phyloP scores from a whole-genome alignment of 2,329 filamentous ascomycete species.

The Ophiocordyceps robertsii region DNA sequence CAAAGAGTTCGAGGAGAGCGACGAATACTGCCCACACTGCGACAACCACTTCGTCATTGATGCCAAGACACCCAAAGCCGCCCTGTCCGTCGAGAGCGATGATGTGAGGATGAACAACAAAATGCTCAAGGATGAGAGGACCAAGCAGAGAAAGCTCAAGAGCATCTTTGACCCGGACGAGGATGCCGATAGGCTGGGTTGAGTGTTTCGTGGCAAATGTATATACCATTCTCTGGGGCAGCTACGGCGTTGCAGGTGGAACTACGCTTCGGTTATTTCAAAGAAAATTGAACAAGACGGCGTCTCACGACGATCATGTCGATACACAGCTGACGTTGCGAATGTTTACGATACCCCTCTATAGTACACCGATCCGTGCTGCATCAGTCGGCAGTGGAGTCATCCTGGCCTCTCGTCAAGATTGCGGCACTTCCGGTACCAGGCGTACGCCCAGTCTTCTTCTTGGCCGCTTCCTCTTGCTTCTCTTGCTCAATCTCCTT shows the following conservation, averaged over 20 bases:
- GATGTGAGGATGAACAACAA: slow-evolving; percentile 74
- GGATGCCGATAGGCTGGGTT: slow-evolving; percentile 65
- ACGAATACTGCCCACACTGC: slow-evolving; percentile 98
- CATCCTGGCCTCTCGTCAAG: slow-evolving; percentile 46
- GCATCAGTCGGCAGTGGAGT: slow-evolving; percentile 22
- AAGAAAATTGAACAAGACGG: slow-evolving; percentile 5
- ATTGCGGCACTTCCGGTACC: slow-evolving; percentile 60
- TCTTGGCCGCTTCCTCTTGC: slow-evolving; percentile 95
- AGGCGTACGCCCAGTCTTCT: slow-evolving; percentile 72
- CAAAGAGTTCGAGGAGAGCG: slow-evolving; percentile 83
- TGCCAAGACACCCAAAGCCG: slow-evolving; percentile 69
- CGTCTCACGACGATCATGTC: slow-evolving; percentile 17
- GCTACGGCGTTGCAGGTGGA: slow-evolving; percentile 15
- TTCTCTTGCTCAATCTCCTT: slow-evolving; percentile 99
- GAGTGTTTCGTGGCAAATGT: slow-evolving; percentile 11
- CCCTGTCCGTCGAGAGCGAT: slow-evolving; percentile 79
- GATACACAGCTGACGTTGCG: slow-evolving; percentile 22
- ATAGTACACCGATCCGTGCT: slow-evolving; percentile 7
- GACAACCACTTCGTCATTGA: slow-evolving; percentile 98
- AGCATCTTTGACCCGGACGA: slow-evolving; percentile 66
- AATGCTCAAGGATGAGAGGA: slow-evolving; percentile 87
- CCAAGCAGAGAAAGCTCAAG: slow-evolving; percentile 43
- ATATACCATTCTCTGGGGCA: slow-evolving; percentile 2
- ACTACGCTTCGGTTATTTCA: slow-evolving; percentile 8
- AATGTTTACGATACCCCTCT: slow-evolving; percentile 11